These are phyloP conservation scores for Mucor irregularis DNA, from an alignment of 371 early-diverging fungal species.

Conservation along the genomic window DNA sequence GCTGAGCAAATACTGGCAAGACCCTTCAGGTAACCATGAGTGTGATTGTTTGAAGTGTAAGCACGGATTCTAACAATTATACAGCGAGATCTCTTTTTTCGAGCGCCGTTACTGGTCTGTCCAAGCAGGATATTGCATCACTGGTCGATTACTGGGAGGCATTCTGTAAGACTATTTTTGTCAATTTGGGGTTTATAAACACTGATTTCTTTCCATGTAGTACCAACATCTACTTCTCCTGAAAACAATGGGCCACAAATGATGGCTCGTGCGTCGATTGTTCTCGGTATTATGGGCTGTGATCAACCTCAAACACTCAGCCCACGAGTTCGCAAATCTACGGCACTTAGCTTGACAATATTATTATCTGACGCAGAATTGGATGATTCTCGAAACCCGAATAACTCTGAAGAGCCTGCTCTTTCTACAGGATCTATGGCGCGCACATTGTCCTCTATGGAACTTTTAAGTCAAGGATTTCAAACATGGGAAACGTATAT, in stretches of 20 bases:
- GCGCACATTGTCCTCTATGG: constrained; percentile 69
- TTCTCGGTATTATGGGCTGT: constrained; percentile 74
- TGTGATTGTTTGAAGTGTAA: not conserved
- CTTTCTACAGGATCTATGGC: constrained; percentile 62
- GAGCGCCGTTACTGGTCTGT: constrained; percentile 43
- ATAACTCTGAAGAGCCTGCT: constrained; percentile 1
- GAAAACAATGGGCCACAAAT: constrained; percentile 56
- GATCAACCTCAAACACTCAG: constrained; percentile 56
- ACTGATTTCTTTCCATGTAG: constrained; percentile 26
- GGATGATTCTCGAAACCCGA: constrained; percentile 23
- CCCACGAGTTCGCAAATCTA: constrained; percentile 51
- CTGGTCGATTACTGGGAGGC: constrained; percentile 68
- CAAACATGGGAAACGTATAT: constrained; percentile 78
- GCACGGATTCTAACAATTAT: not conserved
- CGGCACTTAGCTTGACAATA: constrained; percentile 61
- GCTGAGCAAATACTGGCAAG: constrained; percentile 85
- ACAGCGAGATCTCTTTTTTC: constrained; percentile 49
- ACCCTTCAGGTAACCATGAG: constrained; percentile 63
- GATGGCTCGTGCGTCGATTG: constrained; percentile 71
- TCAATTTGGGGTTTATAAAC: not conserved
- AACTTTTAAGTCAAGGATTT: constrained; percentile 78
- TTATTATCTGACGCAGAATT: constrained; percentile 48
- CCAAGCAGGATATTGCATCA: constrained; percentile 41
- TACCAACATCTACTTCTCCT: constrained; percentile 56
- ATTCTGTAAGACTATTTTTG: not conserved